Conservation (phyloP, 768 basidiomycete genomes). For the Neoboletus brunneissimus region DNA sequence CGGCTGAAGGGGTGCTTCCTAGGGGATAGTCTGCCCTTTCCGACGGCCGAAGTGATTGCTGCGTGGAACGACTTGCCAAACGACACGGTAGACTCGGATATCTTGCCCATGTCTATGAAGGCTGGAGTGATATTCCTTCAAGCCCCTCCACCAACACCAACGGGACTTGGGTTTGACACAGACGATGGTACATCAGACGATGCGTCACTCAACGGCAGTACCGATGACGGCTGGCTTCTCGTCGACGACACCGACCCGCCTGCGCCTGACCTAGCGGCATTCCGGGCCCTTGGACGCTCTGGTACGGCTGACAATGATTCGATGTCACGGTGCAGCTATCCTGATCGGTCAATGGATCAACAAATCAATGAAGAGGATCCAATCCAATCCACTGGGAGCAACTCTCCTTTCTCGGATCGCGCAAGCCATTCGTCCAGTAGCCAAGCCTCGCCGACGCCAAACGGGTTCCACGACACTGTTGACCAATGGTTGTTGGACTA, state of each 20-base stretch:
- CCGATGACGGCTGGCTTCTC: conserved; percentile 1
- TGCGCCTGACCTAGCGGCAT: conserved; percentile 1
- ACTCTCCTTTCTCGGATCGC: conserved; percentile 6
- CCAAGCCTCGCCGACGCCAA: not conserved
- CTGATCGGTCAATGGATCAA: not conserved
- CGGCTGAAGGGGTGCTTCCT: conserved; percentile 21
- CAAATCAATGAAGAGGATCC: not conserved
- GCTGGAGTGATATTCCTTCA: not conserved
- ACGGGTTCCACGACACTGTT: conserved; percentile 16
- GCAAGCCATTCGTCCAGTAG: conserved; percentile 11
- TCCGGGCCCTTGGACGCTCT: not conserved
- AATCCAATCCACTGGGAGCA: not conserved
- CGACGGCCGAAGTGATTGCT: conserved; percentile 15
- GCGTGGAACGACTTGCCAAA: conserved; percentile 31
- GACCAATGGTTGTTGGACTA: conserved; percentile 24
- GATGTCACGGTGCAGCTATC: not conserved
- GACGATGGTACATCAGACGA: conserved; percentile 2
- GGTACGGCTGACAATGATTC: not conserved
- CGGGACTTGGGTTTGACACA: not conserved
- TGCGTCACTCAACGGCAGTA: not conserved
- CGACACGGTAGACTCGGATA: conserved; percentile 5
- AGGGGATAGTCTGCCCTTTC: conserved; percentile 12
- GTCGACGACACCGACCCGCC: conserved; percentile 1
- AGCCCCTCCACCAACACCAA: conserved; percentile 24
- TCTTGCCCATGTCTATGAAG: conserved; percentile 9